These are phyloP conservation scores for Penicillium turbatum DNA, from an alignment of 495 filamentous ascomycete genomes.

Conservation along the genomic window DNA sequence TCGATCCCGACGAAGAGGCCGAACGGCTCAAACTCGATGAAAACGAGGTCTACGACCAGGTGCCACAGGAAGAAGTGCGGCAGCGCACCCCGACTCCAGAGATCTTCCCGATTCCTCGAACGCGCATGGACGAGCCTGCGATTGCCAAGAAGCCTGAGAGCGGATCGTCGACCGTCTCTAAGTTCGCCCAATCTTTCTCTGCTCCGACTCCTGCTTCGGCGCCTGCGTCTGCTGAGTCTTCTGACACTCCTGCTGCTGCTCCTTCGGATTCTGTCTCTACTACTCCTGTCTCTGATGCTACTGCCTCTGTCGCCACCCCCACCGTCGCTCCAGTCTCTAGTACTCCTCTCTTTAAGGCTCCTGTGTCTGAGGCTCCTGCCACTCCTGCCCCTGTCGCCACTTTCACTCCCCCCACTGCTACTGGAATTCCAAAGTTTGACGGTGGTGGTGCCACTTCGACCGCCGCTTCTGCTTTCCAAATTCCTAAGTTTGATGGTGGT, in stretches of 20 bases:
- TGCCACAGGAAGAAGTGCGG: not conserved
- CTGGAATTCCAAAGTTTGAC: not conserved
- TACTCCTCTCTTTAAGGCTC: not conserved
- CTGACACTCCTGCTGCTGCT: not conserved
- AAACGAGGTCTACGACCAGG: not conserved
- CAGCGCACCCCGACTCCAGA: not conserved
- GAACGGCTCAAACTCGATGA: not conserved
- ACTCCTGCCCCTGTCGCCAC: not conserved
- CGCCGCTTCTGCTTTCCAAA: not conserved
- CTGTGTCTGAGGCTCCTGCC: not conserved
- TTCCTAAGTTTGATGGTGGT: not conserved
- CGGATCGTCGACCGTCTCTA: conserved; percentile 16
- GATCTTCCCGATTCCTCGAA: not conserved
- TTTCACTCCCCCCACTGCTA: not conserved
- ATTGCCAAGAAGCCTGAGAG: not conserved
- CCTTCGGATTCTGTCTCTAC: not conserved
- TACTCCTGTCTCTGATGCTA: not conserved
- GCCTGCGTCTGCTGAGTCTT: not conserved
- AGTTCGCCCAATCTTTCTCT: conserved; percentile 43
- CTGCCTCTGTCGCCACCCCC: not conserved
- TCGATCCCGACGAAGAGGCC: not conserved
- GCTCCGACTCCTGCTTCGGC: conserved; percentile 20
- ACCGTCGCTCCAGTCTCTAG: not conserved
- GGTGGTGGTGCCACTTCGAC: not conserved
- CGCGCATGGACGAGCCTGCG: not conserved